Evolutionary conservation across 805 yeast genomes (phyloP), one percentile per base, ranked within the genome.

Genomic region (Kodamaea sagamina): DNA sequence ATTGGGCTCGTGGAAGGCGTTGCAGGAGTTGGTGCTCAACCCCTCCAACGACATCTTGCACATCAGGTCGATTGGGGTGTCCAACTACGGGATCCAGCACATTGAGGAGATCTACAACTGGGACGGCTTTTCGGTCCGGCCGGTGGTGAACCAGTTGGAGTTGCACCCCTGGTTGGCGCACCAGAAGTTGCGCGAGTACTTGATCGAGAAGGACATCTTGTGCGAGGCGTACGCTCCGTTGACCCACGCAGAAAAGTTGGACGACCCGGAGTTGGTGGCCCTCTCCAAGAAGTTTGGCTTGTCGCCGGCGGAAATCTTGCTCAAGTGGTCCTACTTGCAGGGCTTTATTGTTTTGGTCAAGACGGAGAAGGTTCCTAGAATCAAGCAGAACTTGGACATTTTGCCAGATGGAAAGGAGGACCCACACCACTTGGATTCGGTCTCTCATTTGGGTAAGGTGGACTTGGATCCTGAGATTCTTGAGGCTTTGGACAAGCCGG

Each of bases 141-240:
- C 96, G 0, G 87, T 82, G 0, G 83, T 86, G 32, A 84, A 88
- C 61, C 95, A 89, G 60, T 78, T 88, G 55, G 96, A 87, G 62
- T 74, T 87, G 40, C 86, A 88, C 47, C 96, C 93, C 15, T 86
- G 93, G 90, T 70, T 84, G 54, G 86, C 84, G 66, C 71, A 85
- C 53, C 65, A 72, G 42, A 81, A 82, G 40, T 69, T 88, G 44
- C 79, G 84, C 16, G 75, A 80, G 42, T 84, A 67, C 62, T 81
- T 86, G 58, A 68, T 71, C 24, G 56, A 70, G 11, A 63, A 82
- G 44, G 79, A 72, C 35, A 76, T 89, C 31, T 64, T 71, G 4
- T 77, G 84, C 8, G 88, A 86, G 59, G 90, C 95, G 0, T 89
- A 77, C 64, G 81, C 93, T 6, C 96, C 97, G 6, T 74, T 89